Percentiles rank a stretch among this genome's conserved stretches.
These are phyloP conservation scores for Neurospora sp. DNA, from an alignment of 495 filamentous ascomycete species.

Conservation along the genomic window DNA sequence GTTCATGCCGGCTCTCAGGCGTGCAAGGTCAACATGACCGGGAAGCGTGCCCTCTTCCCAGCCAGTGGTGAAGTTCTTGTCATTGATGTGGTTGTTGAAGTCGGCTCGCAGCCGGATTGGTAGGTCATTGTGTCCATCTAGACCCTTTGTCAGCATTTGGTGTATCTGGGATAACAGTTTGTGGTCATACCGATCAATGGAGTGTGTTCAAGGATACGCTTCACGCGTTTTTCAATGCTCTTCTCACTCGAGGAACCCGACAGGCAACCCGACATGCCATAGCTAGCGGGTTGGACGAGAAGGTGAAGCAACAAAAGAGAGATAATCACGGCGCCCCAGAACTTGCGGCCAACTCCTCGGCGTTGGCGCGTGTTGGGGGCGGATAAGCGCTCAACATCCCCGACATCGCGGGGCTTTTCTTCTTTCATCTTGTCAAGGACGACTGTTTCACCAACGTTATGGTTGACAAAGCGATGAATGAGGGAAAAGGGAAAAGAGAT, in stretches of 20 bases:
- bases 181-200: constrained; percentile 62
- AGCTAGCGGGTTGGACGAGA: background rate
- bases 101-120: constrained; percentile 57
- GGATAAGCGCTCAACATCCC: background rate
- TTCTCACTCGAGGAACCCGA: background rate
- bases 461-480: background rate
- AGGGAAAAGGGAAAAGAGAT: background rate
- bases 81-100: constrained; percentile 72
- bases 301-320: constrained; percentile 1
- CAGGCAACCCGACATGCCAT: constrained; percentile 1
- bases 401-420: background rate
- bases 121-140: constrained; percentile 91
- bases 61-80: constrained; percentile 55
- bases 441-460: background rate
- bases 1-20: constrained; percentile 45
- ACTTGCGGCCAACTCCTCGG: background rate
- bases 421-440: background rate
- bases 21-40: constrained; percentile 72
- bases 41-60: constrained; percentile 57
- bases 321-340: background rate
- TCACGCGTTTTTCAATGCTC: constrained; percentile 55
- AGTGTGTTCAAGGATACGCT: constrained; percentile 57
- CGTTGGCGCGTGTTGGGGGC: background rate
- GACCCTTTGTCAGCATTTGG: constrained; percentile 2
- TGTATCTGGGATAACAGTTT: background rate